Conservation (phyloP, 441 rosid species). For the Adansonia grandidieri region DNA sequence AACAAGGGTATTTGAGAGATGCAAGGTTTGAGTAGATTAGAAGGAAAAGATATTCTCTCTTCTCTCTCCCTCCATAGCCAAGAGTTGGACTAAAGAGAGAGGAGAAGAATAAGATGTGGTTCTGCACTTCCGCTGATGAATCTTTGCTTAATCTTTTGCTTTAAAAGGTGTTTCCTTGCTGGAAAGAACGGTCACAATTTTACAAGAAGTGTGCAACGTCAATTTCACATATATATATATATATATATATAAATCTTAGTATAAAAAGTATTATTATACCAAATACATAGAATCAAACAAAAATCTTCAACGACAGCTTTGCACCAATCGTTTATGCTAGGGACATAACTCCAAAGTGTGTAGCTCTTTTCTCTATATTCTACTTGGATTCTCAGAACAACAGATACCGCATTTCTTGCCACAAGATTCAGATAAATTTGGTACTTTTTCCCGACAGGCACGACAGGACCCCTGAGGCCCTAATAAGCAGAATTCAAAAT, state of each 20-base stretch:
- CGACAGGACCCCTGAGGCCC: neutral
- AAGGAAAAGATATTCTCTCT: neutral
- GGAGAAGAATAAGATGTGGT: neutral
- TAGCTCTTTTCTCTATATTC: neutral
- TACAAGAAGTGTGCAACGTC: neutral
- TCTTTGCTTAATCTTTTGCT: neutral
- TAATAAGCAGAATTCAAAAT: neutral
- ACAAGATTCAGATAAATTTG: constrained; percentile 1
- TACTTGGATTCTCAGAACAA: neutral
- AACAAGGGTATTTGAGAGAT: constrained; percentile 4
- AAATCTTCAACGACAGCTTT: neutral
- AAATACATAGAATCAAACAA: neutral
- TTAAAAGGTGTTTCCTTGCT: constrained; percentile 9
- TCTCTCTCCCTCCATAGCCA: constrained; percentile 20
- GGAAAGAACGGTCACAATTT: constrained; percentile 16
- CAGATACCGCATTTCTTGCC: constrained; percentile 17
- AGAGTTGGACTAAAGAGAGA: constrained; percentile 11
- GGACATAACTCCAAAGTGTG: neutral
- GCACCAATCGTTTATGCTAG: neutral
- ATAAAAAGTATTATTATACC: neutral
- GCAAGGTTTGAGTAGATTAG: neutral
- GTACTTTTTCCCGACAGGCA: neutral
- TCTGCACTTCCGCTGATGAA: neutral
- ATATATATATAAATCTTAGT: neutral
- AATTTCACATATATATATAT: neutral